These are phyloP conservation scores for Galerina marginata DNA, from an alignment of 768 basidiomycete species.

Conservation along the genomic window DNA sequence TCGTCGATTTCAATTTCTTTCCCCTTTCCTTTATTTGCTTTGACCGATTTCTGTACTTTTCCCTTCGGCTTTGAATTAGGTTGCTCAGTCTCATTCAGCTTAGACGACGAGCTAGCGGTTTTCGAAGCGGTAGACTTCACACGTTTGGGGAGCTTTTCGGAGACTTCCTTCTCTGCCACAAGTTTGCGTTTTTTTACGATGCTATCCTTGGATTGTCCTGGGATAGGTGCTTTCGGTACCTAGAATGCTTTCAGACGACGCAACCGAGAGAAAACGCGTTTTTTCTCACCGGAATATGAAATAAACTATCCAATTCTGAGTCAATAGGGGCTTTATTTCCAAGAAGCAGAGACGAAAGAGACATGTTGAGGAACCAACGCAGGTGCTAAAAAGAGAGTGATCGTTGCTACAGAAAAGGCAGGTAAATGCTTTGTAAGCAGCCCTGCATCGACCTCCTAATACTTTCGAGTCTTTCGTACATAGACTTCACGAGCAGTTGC, in stretches of 20 bases:
- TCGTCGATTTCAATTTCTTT: constrained; percentile 28
- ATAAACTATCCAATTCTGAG: constrained; percentile 66
- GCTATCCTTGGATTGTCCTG: constrained; percentile 29
- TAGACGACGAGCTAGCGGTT: constrained; percentile 1
- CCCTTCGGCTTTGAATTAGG: constrained; percentile 16
- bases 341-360: constrained; percentile 60
- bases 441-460: too few species aligned
- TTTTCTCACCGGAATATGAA: constrained; percentile 48
- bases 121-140: constrained; percentile 26
- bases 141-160: constrained; percentile 28
- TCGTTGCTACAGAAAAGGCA: neutral
- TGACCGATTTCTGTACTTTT: constrained; percentile 18
- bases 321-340: constrained; percentile 50
- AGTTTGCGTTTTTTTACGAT: constrained; percentile 39
- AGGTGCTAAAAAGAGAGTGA: neutral
- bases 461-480: too few species aligned
- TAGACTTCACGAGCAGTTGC: too few species aligned
- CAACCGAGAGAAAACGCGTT: neutral
- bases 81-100: constrained; percentile 2
- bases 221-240: constrained; percentile 22
- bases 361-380: constrained; percentile 42
- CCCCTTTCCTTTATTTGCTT: constrained; percentile 17
- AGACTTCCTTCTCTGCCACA: constrained; percentile 19
- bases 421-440: too few species aligned
- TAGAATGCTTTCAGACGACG: constrained; percentile 10